phyloP scores from a whole-genome alignment of 148 eudicot genomes.

The Salicornia ramosissima region DNA sequence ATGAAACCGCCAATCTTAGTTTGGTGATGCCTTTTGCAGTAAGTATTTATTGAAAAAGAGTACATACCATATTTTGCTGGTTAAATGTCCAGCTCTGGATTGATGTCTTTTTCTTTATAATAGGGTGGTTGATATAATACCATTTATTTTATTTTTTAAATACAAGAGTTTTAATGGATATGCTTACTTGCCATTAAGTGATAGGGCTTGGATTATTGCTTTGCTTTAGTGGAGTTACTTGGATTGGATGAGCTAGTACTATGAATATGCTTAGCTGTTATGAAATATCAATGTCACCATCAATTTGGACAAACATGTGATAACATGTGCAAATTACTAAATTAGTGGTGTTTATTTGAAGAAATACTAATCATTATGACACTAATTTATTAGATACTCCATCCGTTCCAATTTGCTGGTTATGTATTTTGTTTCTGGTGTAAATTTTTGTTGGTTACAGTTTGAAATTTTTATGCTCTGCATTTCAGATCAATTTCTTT shows the following conservation, averaged over 20 bases:
- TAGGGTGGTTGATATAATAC: background rate
- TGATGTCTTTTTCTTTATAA: background rate
- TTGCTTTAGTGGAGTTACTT: constrained; percentile 4
- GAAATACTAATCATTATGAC: constrained; percentile 10
- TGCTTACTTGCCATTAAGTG: background rate
- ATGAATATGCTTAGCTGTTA: no score
- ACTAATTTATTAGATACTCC: no score
- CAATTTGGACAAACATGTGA: constrained; percentile 1
- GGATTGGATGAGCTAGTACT: background rate
- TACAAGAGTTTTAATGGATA: background rate
- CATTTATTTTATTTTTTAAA: background rate
- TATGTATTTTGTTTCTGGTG: no score
- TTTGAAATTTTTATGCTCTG: no score
- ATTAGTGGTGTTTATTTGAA: background rate
- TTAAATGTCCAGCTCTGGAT: background rate
- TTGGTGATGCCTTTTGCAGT: background rate
- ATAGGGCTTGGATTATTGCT: constrained; percentile 7
- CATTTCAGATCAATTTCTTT: no score
- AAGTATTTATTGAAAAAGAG: background rate
- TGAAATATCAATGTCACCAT: constrained; percentile 28
- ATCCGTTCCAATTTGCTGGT: no score
- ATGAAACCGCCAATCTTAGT: no score
- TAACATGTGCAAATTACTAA: no score
- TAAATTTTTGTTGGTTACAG: no score
- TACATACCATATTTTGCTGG: background rate